Evolutionary conservation across 2,329 filamentous ascomycete species (phyloP), one percentile per base, ranked within the genome.

Genomic region (Ascochyta clinopodiicola): DNA sequence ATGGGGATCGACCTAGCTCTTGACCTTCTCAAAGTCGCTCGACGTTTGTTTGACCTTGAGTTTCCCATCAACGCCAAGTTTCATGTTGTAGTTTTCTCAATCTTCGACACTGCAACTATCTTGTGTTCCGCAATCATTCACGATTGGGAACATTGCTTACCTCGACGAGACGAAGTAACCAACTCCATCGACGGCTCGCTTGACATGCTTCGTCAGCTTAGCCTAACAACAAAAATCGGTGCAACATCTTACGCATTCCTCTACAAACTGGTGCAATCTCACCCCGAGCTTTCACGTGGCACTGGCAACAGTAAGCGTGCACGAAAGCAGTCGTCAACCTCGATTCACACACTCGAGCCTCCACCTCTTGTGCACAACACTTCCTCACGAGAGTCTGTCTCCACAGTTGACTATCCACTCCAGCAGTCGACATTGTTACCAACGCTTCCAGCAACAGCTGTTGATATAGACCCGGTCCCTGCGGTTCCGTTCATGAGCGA

Each of bases 111-210:
- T 0, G 77, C 81, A 0, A 80, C 82, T 0, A 71, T 82, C 17
- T 64, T 84, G 4, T 83, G 80, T 68, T 83, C 81, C 0, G 78
- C 81, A 2, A 70, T 84, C 6, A 75, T 83, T 4, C 81, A 84
- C 55, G 82, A 84, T 53, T 64, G 70, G n/a, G 71, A 79, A 27
- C 60, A 66, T 17, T 71, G 66, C 12, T 69, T 83, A 3, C 75
- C 77, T 4, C 74, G 73, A 12, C 77, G 78, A 12, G 69, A 77
- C 1, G 74, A 79, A 15, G 71, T 81, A 15, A 61, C 80, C 21
- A 62, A 73, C 43, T 74, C 74, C 1, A 78, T 84, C 29, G 63
- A 68, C 6, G 51, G 40, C 25, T 62, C 69, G 6, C 63, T 74
- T 1, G 60, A 64, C 10, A 72, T 69, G 65, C 62, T 73, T 17